A percentile compares a stretch with the other conserved stretches of the same genome.
These are phyloP conservation scores for Penicillium vulpinum DNA, from an alignment of 2,329 filamentous ascomycete species.

Conservation along the genomic window DNA sequence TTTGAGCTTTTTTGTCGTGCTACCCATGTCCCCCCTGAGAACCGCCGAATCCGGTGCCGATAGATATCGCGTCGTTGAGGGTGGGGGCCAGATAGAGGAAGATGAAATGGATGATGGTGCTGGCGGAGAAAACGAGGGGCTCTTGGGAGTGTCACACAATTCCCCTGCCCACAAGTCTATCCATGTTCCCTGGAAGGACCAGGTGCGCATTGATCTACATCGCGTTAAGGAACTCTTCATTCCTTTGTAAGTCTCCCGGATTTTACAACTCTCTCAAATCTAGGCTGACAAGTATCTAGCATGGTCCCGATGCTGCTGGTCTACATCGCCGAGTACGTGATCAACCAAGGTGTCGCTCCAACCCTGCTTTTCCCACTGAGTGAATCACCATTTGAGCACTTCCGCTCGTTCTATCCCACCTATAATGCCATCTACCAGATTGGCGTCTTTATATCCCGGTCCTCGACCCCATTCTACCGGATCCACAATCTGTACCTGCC, in stretches of 20 bases:
- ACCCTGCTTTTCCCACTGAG: conserved; percentile 82
- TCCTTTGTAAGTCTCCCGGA: conserved; percentile 55
- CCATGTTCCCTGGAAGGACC: conserved; percentile 31
- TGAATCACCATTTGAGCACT: conserved; percentile 74
- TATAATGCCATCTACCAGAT: conserved; percentile 94
- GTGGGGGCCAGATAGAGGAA: conserved; percentile 42
- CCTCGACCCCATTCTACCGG: conserved; percentile 82
- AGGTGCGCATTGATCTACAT: conserved; percentile 57
- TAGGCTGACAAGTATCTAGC: conserved; percentile 34
- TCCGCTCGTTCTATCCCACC: conserved; percentile 87
- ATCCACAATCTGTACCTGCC: conserved; percentile 80
- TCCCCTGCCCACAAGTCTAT: conserved; percentile 21
- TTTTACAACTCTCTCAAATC: not conserved
- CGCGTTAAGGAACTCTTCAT: conserved; percentile 71
- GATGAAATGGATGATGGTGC: conserved; percentile 29
- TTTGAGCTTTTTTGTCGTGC: conserved; percentile 76
- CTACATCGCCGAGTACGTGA: conserved; percentile 94
- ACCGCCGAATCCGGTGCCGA: conserved; percentile 43
- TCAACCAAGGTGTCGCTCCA: conserved; percentile 91
- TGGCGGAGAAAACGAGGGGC: conserved; percentile 31
- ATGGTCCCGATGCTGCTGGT: conserved; percentile 92
- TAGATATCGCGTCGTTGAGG: conserved; percentile 57
- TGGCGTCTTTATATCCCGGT: conserved; percentile 91
- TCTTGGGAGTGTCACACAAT: conserved; percentile 28
- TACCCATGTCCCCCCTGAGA: conserved; percentile 69